Conservation (phyloP, 495 filamentous ascomycete species). For the Xylaria palmicola region DNA sequence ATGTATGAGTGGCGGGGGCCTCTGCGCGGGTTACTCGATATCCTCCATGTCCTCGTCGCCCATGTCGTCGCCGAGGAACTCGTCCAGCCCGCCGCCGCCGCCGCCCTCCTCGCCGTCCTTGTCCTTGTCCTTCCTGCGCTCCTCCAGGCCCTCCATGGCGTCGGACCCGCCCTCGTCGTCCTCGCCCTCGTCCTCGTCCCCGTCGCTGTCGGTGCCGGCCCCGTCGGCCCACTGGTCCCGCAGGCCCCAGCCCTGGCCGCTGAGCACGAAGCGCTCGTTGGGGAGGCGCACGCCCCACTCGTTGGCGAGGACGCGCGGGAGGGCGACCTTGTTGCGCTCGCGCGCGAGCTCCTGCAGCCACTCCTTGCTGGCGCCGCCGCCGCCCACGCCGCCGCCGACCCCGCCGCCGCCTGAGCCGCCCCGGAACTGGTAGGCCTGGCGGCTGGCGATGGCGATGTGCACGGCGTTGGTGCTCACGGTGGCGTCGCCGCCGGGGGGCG, state of each 20-base stretch:
- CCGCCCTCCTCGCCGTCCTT: constrained; percentile 36
- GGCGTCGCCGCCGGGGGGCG: constrained; percentile 42
- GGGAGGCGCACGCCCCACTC: constrained; percentile 85
- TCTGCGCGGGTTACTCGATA: constrained; percentile 28
- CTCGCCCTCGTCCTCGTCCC: constrained; percentile 58
- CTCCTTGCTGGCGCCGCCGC: constrained; percentile 70
- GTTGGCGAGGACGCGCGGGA: constrained; percentile 68
- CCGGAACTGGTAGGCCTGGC: constrained; percentile 53
- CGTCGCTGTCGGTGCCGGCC: constrained; percentile 34
- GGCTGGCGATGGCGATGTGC: constrained; percentile 48
- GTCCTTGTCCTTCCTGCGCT: constrained; percentile 33
- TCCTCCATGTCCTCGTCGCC: constrained; percentile 36
- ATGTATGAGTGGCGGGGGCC: no score
- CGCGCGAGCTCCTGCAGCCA: constrained; percentile 79
- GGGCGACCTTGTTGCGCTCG: constrained; percentile 74
- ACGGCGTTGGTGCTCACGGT: constrained; percentile 46
- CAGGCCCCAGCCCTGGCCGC: constrained; percentile 79
- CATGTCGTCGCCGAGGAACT: constrained; percentile 42
- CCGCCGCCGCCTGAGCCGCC: constrained; percentile 36
- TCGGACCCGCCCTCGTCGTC: constrained; percentile 42
- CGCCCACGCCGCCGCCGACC: constrained; percentile 27
- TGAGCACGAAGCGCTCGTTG: constrained; percentile 87
- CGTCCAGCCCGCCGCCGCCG: constrained; percentile 58
- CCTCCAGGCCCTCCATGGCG: constrained; percentile 48
- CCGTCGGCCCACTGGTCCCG: constrained; percentile 69